phyloP scores from a whole-genome alignment of 2,329 filamentous ascomycete genomes.

The Exophiala oligosperma region DNA sequence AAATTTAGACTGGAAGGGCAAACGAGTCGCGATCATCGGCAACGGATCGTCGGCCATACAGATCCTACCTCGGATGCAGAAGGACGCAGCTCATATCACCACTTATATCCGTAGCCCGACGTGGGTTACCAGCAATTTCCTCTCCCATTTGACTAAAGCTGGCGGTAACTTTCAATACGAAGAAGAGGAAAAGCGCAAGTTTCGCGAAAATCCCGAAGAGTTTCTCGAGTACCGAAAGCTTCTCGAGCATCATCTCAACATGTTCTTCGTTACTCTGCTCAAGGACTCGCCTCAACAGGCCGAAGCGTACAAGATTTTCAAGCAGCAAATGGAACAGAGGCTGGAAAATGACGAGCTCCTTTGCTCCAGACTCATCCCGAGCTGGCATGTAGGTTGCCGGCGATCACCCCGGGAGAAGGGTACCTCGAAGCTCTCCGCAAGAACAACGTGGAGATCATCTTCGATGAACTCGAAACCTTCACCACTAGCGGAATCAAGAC shows the following conservation, averaged over 20 bases:
- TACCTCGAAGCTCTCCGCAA: slow-evolving; percentile 30
- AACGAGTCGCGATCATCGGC: slow-evolving; percentile 45
- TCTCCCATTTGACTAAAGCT: slow-evolving; percentile 32
- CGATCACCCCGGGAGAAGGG: slow-evolving; percentile 15
- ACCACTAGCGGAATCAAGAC: slow-evolving; percentile 25
- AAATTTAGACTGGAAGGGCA: slow-evolving; percentile 41
- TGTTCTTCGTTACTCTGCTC: not conserved
- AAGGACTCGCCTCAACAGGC: too few relatives aligned
- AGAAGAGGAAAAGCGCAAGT: slow-evolving; percentile 23
- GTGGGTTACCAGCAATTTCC: slow-evolving; percentile 15
- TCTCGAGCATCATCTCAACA: slow-evolving; percentile 25
- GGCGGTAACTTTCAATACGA: slow-evolving; percentile 42
- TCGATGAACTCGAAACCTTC: slow-evolving; percentile 19
- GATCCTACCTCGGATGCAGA: slow-evolving; percentile 48
- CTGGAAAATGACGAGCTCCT: not conserved
- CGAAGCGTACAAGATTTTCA: too few relatives aligned
- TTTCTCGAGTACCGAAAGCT: slow-evolving; percentile 34
- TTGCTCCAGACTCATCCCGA: not conserved
- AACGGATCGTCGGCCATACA: slow-evolving; percentile 46
- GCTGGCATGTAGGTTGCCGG: not conserved
- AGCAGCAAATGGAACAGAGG: too few relatives aligned
- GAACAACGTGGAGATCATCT: slow-evolving; percentile 27
- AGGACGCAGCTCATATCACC: slow-evolving; percentile 31
- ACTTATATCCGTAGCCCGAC: slow-evolving; percentile 10
- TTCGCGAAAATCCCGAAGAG: slow-evolving; percentile 15